Evolutionary conservation across 345 rosid genomes (phyloP).

Genomic region (Populus ilicifolia): DNA sequence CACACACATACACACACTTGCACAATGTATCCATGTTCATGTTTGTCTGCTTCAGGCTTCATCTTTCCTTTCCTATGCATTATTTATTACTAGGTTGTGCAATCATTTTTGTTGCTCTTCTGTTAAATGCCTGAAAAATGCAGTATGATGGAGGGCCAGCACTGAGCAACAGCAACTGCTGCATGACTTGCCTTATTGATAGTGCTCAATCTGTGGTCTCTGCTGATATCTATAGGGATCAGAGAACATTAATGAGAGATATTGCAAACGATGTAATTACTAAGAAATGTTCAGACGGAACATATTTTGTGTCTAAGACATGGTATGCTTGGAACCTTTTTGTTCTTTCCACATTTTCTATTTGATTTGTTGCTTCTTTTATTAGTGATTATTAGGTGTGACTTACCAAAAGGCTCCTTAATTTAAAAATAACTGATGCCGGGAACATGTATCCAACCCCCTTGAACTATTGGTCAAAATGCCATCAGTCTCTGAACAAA

Average conservation of each 20-base stretch:
- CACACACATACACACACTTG: not conserved
- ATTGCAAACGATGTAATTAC: slow-evolving; percentile 57
- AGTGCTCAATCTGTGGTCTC: slow-evolving; percentile 60
- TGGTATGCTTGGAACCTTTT: slow-evolving; percentile 53
- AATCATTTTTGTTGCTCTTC: slow-evolving; percentile 19
- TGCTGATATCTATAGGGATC: slow-evolving; percentile 90
- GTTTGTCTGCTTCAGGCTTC: not conserved
- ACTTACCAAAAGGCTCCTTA: not conserved
- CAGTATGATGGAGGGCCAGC: slow-evolving; percentile 83
- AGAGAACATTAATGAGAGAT: slow-evolving; percentile 71
- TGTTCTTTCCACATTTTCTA: not conserved
- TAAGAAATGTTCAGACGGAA: slow-evolving; percentile 66
- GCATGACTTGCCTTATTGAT: slow-evolving; percentile 74
- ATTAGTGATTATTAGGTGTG: not conserved
- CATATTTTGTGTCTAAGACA: slow-evolving; percentile 64
- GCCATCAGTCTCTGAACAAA: no score
- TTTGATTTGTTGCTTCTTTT: slow-evolving; percentile 9
- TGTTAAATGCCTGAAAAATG: slow-evolving; percentile 14
- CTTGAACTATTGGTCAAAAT: no score
- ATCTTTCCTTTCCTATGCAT: not conserved
- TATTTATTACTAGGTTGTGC: not conserved
- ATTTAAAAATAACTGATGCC: not conserved
- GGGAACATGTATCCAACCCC: not conserved
- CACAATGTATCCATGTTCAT: not conserved
- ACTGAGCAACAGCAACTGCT: slow-evolving; percentile 63